Percentiles rank a stretch among this genome's conserved stretches.
These are phyloP conservation scores for Xanthoceras sorbifolium DNA, from an alignment of 345 rosid species.

Conservation along the genomic window DNA sequence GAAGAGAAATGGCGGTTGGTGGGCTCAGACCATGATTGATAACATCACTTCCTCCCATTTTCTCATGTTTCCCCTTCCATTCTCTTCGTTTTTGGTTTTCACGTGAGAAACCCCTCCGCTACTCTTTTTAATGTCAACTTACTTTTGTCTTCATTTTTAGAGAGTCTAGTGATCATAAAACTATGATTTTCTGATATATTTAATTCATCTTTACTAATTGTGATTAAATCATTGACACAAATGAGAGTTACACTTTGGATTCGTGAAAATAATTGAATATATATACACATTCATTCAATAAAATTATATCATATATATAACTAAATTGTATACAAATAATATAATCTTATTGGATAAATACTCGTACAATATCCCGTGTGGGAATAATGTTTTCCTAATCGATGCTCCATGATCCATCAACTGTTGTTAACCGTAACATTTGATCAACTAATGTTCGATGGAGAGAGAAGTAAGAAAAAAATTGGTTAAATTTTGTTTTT, in stretches of 20 bases:
- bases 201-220: too few species aligned
- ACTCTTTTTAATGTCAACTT: too few species aligned
- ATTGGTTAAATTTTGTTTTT: conserved; percentile 9
- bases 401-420: background rate
- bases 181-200: too few species aligned
- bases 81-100: background rate
- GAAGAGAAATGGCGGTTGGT: conserved; percentile 12
- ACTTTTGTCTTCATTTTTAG: too few species aligned
- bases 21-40: conserved; percentile 19
- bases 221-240: too few species aligned
- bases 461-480: background rate
- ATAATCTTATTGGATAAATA: too few species aligned
- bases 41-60: conserved; percentile 24
- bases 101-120: background rate
- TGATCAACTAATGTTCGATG: background rate
- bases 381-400: background rate
- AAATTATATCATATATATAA: too few species aligned
- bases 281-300: too few species aligned
- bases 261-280: too few species aligned
- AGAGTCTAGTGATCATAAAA: too few species aligned
- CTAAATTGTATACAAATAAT: too few species aligned
- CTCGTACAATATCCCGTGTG: too few species aligned
- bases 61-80: conserved; percentile 17
- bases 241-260: background rate
- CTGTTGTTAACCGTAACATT: background rate